A percentile compares a stretch with the other conserved stretches of the same genome.
These are phyloP conservation scores for Blumeria graminis DNA, from an alignment of 2,329 filamentous ascomycete genomes.

Conservation along the genomic window DNA sequence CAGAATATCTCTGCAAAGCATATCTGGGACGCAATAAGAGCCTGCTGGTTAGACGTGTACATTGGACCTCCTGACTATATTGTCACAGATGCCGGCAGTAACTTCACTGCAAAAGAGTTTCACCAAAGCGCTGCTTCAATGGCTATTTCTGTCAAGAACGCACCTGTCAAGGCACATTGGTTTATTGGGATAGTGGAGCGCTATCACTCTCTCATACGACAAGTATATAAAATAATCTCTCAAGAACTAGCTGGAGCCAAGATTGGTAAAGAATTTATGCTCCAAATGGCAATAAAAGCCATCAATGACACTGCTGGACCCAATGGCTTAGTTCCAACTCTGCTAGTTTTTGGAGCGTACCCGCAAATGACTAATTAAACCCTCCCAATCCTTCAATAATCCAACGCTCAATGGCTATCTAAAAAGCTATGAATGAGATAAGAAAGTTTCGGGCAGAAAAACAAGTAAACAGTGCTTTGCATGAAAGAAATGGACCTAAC, in stretches of 20 bases:
- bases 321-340: neutral
- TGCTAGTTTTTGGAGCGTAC: neutral
- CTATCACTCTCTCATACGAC: neutral
- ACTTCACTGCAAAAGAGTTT: neutral
- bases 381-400: neutral
- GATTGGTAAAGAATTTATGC: neutral
- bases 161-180: neutral
- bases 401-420: neutral
- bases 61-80: neutral
- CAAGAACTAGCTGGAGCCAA: neutral
- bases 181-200: neutral
- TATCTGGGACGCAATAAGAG: neutral
- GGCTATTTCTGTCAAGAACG: neutral
- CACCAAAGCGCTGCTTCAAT: neutral
- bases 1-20: neutral
- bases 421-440: neutral
- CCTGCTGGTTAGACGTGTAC: neutral
- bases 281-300: neutral
- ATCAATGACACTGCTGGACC: neutral
- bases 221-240: neutral
- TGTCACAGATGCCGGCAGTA: neutral
- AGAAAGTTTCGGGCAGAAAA: neutral
- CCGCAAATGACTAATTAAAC: neutral
- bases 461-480: neutral
- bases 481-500: neutral